A percentile compares a stretch with the other conserved stretches of the same genome.
Conservation (phyloP, 2,329 filamentous ascomycete species). For the Colletotrichum eleusines region DNA sequence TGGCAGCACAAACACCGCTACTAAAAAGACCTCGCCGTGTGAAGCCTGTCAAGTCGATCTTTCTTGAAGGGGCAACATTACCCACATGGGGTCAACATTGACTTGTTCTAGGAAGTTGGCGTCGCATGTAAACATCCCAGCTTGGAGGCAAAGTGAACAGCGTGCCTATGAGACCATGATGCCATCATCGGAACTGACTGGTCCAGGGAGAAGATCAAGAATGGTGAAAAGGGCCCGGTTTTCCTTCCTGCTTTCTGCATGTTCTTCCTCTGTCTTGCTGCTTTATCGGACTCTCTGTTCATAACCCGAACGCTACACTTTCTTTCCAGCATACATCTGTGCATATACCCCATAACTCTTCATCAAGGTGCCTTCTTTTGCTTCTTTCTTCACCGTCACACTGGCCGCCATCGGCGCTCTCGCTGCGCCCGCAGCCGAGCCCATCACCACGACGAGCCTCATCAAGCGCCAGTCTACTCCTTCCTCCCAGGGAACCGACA, state of each 20-base stretch:
- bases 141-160: slow-evolving; percentile 9
- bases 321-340: slow-evolving; percentile 15
- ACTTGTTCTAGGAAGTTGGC: slow-evolving; percentile 25
- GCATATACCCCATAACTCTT: slow-evolving; percentile 13
- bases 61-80: not conserved
- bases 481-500: slow-evolving; percentile 46
- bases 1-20: too few species aligned
- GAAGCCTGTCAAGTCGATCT: not conserved
- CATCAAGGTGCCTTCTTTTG: slow-evolving; percentile 32
- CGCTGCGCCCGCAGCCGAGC: slow-evolving; percentile 33
- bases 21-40: slow-evolving; percentile 5
- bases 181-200: not conserved
- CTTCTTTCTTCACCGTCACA: slow-evolving; percentile 35
- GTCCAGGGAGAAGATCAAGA: not conserved
- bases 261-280: not conserved
- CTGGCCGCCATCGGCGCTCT: slow-evolving; percentile 37
- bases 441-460: slow-evolving; percentile 18
- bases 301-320: slow-evolving; percentile 23
- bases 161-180: slow-evolving; percentile 13
- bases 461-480: slow-evolving; percentile 44
- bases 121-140: slow-evolving; percentile 4
- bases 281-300: slow-evolving; percentile 20
- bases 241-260: slow-evolving; percentile 1
- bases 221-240: slow-evolving; percentile 11
- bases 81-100: slow-evolving; percentile 23